Conservation (phyloP, 2,329 filamentous ascomycete genomes). For the Apiospora rasikravindrae region DNA sequence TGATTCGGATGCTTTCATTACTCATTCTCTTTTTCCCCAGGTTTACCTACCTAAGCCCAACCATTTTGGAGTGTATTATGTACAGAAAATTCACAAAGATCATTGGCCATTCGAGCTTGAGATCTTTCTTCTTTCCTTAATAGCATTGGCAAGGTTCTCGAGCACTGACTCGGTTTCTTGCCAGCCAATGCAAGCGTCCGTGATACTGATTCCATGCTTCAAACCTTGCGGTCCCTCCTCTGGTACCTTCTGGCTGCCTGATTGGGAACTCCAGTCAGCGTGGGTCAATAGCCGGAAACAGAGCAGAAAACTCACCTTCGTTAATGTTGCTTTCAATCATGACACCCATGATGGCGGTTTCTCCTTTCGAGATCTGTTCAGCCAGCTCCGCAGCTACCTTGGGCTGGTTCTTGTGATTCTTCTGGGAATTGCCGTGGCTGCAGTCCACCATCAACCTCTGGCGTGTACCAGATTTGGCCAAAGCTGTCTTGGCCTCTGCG, state of each 20-base stretch:
- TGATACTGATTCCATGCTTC: conserved; percentile 95
- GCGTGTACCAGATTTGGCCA: conserved; percentile 74
- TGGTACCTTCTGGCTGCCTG: conserved; percentile 89
- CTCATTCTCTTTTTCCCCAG: neutral
- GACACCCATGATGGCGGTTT: conserved; percentile 89
- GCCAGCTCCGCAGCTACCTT: conserved; percentile 85
- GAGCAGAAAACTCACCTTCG: conserved; percentile 65
- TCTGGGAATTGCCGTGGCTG: conserved; percentile 93
- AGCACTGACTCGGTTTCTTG: conserved; percentile 84
- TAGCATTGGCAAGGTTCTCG: conserved; percentile 77
- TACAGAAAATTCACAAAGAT: conserved; percentile 8
- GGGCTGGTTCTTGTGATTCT: conserved; percentile 97
- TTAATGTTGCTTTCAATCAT: conserved; percentile 99
- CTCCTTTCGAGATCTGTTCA: conserved; percentile 83
- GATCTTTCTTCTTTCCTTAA: conserved; percentile 71
- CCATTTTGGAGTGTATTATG: conserved; percentile 7
- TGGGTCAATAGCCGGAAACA: neutral
- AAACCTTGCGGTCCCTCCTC: conserved; percentile 82
- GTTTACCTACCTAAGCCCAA: neutral
- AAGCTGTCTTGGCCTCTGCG: conserved; percentile 77
- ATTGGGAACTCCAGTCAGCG: conserved; percentile 32
- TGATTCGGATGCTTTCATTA: neutral
- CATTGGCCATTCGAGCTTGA: conserved; percentile 36
- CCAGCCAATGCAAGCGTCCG: conserved; percentile 96
- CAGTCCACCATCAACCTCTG: conserved; percentile 96